A percentile compares a stretch with the other conserved stretches of the same genome.
phyloP scores from a whole-genome alignment of 163 green algal genomes.

The Scenedesmus sp. region DNA sequence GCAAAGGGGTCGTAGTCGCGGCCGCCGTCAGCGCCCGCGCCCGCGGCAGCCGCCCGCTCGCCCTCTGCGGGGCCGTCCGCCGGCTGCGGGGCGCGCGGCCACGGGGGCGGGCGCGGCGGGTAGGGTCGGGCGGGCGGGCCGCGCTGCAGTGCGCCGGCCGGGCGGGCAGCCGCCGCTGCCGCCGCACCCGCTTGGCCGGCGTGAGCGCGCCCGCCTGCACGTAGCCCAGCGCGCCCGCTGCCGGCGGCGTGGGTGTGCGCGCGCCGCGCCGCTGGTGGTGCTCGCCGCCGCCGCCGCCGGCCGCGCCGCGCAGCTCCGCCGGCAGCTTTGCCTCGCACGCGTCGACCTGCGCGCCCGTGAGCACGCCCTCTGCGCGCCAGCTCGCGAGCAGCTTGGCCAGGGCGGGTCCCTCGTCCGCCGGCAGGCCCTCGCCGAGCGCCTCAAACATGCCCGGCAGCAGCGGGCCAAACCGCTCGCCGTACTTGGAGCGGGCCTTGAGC shows the following conservation, averaged over 20 bases:
- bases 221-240: no score
- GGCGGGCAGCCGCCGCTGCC: neutral
- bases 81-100: neutral
- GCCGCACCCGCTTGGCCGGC: constrained; percentile 34
- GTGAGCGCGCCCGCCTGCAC: constrained; percentile 15
- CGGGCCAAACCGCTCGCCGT: constrained; percentile 38
- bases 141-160: neutral
- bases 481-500: constrained; percentile 31
- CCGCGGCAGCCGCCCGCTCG: neutral
- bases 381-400: constrained; percentile 32
- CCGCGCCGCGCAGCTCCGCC: no score
- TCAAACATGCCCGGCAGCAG: constrained; percentile 37
- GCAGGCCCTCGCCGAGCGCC: constrained; percentile 6
- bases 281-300: neutral
- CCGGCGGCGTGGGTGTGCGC: neutral
- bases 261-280: neutral
- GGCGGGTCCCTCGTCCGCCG: neutral
- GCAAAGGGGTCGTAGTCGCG: constrained; percentile 28
- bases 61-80: neutral
- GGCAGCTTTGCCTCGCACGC: constrained; percentile 2
- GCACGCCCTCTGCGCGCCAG: constrained; percentile 21
- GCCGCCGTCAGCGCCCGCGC: neutral
- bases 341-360: neutral
- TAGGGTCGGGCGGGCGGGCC: neutral
- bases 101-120: neutral